Conservation (phyloP, 2,329 filamentous ascomycete genomes). For the Aspergillus bombycis region DNA sequence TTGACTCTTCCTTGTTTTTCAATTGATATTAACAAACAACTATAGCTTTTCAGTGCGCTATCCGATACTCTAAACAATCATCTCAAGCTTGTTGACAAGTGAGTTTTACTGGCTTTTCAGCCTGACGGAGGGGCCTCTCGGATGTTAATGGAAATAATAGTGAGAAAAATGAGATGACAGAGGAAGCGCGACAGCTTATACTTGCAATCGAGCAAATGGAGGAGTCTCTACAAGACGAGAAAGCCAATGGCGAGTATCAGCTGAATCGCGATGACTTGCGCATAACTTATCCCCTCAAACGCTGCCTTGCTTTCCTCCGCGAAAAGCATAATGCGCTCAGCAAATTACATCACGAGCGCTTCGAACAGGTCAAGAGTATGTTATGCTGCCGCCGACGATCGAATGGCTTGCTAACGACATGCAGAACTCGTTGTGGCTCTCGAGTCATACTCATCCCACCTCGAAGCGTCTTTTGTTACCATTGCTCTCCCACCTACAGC, state of each 20-base stretch:
- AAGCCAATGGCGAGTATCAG: slow-evolving; percentile 65
- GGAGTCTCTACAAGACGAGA: slow-evolving; percentile 77
- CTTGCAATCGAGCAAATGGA: slow-evolving; percentile 93
- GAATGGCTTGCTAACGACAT: slow-evolving; percentile 26
- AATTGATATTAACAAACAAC: slow-evolving; percentile 24
- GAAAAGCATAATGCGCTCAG: slow-evolving; percentile 82
- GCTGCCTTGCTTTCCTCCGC: slow-evolving; percentile 77
- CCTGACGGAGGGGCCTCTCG: not conserved
- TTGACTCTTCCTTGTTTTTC: slow-evolving; percentile 1
- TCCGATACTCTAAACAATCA: slow-evolving; percentile 92
- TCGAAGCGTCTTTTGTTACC: slow-evolving; percentile 84
- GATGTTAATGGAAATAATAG: slow-evolving; percentile 35
- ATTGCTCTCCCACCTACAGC: slow-evolving; percentile 82
- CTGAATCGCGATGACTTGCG: slow-evolving; percentile 68
- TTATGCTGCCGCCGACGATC: slow-evolving; percentile 8
- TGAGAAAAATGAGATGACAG: slow-evolving; percentile 89
- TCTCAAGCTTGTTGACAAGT: slow-evolving; percentile 76
- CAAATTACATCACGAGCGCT: slow-evolving; percentile 85
- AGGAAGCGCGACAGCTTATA: slow-evolving; percentile 84
- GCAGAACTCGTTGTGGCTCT: slow-evolving; percentile 89
- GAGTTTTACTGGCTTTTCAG: slow-evolving; percentile 29
- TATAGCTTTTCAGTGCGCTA: slow-evolving; percentile 83
- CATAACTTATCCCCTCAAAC: slow-evolving; percentile 80
- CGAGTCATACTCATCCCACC: slow-evolving; percentile 93
- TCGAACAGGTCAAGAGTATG: slow-evolving; percentile 92